Evolutionary conservation across 345 rosid species (phyloP).

Genomic region (Citrus reticulata): DNA sequence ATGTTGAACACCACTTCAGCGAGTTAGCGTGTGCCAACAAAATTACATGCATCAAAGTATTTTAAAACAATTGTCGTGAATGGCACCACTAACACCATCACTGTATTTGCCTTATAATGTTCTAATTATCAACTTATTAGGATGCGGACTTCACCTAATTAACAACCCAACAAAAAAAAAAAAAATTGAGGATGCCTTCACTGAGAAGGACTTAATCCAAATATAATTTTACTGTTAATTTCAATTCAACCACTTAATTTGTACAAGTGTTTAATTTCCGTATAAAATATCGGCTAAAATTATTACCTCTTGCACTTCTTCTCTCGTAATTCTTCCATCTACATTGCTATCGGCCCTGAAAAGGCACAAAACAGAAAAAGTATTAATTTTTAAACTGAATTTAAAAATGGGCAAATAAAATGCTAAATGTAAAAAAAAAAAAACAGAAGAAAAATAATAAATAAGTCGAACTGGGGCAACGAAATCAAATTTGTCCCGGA

Average conservation of each 20-base stretch:
- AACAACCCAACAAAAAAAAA: no score
- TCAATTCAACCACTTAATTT: no score
- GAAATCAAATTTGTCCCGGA: not conserved
- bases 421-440: not conserved
- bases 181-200: no score
- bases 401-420: not conserved
- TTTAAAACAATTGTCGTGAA: not conserved
- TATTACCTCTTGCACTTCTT: slow-evolving; percentile 87
- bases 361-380: not conserved
- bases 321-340: slow-evolving; percentile 81
- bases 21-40: not conserved
- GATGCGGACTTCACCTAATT: not conserved
- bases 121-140: not conserved
- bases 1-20: not conserved
- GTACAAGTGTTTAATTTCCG: no score
- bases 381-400: not conserved
- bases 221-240: no score
- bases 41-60: not conserved
- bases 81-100: not conserved
- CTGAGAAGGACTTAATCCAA: no score
- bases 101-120: not conserved
- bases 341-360: slow-evolving; percentile 90
- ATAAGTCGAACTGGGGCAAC: not conserved
- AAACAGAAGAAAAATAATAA: not conserved
- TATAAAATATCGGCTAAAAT: not conserved